These are phyloP conservation scores for Lophiostoma macrostomum DNA, from an alignment of 495 filamentous ascomycete species.

Conservation along the genomic window DNA sequence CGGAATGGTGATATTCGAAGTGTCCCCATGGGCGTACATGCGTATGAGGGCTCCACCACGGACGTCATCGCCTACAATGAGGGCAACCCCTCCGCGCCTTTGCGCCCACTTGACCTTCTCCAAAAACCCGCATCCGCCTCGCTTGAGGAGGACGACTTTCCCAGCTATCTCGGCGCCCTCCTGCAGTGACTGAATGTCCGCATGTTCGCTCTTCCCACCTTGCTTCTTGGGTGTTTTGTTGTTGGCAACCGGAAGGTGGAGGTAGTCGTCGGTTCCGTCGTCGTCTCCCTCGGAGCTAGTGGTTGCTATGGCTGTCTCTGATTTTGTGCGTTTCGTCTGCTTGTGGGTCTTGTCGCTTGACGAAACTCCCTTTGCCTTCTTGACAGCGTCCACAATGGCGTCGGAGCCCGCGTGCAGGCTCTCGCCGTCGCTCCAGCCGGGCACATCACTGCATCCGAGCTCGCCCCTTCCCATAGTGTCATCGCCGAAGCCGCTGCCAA, in stretches of 20 bases:
- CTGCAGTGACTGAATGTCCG: conserved; percentile 92
- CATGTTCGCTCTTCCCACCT: conserved; percentile 57
- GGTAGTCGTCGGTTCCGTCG: conserved; percentile 90
- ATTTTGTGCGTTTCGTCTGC: neutral
- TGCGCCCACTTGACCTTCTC: conserved; percentile 98
- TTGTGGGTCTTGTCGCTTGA: neutral
- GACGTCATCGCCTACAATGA: conserved; percentile 93
- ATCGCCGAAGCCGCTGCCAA: conserved; percentile 85
- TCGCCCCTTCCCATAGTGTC: conserved; percentile 68
- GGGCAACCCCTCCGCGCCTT: conserved; percentile 76
- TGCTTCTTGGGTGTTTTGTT: conserved; percentile 43
- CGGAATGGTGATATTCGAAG: conserved; percentile 89
- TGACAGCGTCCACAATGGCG: conserved; percentile 4
- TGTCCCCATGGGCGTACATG: conserved; percentile 95
- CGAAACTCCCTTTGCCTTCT: neutral
- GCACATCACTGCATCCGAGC: conserved; percentile 97
- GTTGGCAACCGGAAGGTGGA: conserved; percentile 64
- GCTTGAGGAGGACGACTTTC: conserved; percentile 83
- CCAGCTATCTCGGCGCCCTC: conserved; percentile 92
- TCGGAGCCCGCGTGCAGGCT: neutral
- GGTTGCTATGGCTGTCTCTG: neutral
- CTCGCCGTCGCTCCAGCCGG: conserved; percentile 66
- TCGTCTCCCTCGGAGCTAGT: conserved; percentile 38
- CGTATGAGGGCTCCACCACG: conserved; percentile 81
- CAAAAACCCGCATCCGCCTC: conserved; percentile 92